These are phyloP conservation scores for Phytophthora fragariaefolia DNA, from an alignment of 352 stramenopile genomes.

Conservation along the genomic window DNA sequence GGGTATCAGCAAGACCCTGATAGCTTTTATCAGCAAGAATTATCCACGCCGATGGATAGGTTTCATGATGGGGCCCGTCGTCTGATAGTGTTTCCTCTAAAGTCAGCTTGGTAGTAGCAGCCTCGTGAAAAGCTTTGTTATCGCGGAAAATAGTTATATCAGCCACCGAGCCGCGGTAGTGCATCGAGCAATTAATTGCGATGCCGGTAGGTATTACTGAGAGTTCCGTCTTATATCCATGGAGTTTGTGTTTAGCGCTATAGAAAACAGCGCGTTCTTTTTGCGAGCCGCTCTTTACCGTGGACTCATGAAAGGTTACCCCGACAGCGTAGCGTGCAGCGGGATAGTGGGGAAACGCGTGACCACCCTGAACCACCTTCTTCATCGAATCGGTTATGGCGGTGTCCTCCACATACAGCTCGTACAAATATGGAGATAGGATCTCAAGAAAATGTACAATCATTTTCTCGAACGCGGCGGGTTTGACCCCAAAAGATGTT, in stretches of 20 bases:
- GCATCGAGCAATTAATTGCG: neutral
- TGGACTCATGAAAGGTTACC: constrained; percentile 9
- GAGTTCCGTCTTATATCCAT: constrained; percentile 12
- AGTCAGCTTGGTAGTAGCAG: neutral
- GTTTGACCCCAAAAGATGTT: neutral
- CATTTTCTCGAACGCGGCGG: constrained; percentile 3
- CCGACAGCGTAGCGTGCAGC: constrained; percentile 2
- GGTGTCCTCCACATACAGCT: neutral
- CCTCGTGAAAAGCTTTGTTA: constrained; percentile 1
- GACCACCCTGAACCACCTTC: neutral
- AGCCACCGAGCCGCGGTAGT: neutral
- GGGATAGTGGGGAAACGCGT: constrained; percentile 2
- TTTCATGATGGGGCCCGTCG: neutral
- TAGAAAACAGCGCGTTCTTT: neutral
- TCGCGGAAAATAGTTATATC: constrained; percentile 11
- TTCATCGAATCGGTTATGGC: neutral
- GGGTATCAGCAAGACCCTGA: neutral
- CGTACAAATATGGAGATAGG: constrained; percentile 3
- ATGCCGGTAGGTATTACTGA: constrained; percentile 3
- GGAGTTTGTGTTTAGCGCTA: constrained; percentile 12
- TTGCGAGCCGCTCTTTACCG: neutral
- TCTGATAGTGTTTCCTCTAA: neutral
- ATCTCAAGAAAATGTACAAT: neutral
- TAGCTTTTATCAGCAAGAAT: constrained; percentile 1
- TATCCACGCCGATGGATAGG: constrained; percentile 1